Evolutionary conservation across 208 protist species (phyloP).

Genomic region (Leishmania tarentolae): DNA sequence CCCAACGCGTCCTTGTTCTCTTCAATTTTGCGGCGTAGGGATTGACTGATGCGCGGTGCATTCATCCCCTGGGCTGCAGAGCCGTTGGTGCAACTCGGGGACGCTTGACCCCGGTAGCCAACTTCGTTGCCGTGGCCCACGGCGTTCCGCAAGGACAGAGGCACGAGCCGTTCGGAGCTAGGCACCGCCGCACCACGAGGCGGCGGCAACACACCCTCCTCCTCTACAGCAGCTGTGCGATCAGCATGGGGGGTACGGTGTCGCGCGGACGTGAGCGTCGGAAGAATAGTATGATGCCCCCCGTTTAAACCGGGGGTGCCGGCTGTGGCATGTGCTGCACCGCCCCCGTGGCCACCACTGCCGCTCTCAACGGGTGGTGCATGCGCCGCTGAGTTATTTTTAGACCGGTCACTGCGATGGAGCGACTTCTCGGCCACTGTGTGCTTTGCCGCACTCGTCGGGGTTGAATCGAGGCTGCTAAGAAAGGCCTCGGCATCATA

Average conservation of each 20-base stretch:
- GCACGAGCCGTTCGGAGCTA: constrained; percentile 20
- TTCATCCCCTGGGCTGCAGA: not conserved
- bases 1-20: constrained; percentile 19
- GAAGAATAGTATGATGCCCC: not conserved
- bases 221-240: not conserved
- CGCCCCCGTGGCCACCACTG: not conserved
- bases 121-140: not conserved
- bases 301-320: not conserved
- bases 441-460: not conserved
- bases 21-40: constrained; percentile 43
- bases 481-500: constrained; percentile 16
- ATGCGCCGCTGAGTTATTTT: not conserved
- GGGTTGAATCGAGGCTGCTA: not conserved
- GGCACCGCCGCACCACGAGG: not conserved
- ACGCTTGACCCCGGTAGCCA: not conserved
- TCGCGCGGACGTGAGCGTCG: not conserved
- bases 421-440: not conserved
- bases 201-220: constrained; percentile 4
- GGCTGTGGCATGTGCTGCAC: not conserved
- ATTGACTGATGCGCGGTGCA: constrained; percentile 25
- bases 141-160: constrained; percentile 21
- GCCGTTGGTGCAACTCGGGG: not conserved
- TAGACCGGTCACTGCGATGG: too few relatives aligned
- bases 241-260: not conserved
- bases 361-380: not conserved